Base-by-base conservation (phyloP, 495 filamentous ascomycete species). In the Rostrohypoxylon terebratum region DNA sequence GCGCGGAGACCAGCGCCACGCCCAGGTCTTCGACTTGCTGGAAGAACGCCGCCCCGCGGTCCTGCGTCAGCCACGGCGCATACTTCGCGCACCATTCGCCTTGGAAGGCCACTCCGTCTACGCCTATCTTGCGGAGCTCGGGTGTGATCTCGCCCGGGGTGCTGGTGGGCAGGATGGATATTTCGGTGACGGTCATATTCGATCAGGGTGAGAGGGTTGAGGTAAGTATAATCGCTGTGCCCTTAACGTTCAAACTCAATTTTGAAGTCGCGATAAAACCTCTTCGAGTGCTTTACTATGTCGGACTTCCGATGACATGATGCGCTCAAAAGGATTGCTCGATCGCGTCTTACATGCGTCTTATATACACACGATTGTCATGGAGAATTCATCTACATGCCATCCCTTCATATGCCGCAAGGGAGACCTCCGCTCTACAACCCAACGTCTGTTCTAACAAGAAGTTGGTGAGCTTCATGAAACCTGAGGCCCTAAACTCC, bases 51-150 rank as follows among this genome's bases (percentile, higher is more conserved):
- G 34, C 36, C 0, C 61, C 61, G 21, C 61, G 61, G 36, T 64
- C 61, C 44, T 16, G 13, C 6, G 11, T 64, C 34, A 64, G 14
- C 61, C 61, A 64, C 3, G 61, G 48, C 21, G 61, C 47, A n/a
- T 64, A 31, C 9, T 13, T 40, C 9, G 34, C 47, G 44, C 61
- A 64, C 61, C 60, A 64, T 44, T 64, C 48, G 14, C 61, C 48
- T 6, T 64, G 48, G 8, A 64, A 5, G 6, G 13, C 50, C 4
- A 55, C 45, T 9, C 33, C 48, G 10, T 48, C 13, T 44, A 28
- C 3, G 61, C 31, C 45, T 16, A 53, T 2, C 16, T 63, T 47
- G 18, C 31, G 60, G 4, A 63, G 40, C 28, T 20, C 48, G 4
- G 31, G 18, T 10, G 61, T 21, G 25, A 64, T 31, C 21, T 54